phyloP scores from a whole-genome alignment of 225 moss, liverwort and hornwort genomes.

The Asterella californica region DNA sequence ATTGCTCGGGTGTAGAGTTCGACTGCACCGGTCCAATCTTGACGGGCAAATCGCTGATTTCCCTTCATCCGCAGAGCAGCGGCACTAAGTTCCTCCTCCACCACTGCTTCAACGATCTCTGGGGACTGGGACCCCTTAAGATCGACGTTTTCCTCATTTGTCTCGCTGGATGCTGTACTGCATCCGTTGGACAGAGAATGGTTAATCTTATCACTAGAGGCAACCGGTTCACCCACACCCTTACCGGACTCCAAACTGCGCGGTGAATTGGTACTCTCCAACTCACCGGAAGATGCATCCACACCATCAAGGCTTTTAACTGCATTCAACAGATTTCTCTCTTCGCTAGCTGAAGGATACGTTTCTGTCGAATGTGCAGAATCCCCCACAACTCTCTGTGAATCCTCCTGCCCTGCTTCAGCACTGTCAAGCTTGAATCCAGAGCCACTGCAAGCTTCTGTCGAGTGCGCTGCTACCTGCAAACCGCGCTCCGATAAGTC shows the following conservation, averaged over 20 bases:
- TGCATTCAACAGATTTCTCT: background rate
- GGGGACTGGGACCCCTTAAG: background rate
- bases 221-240: too few species aligned
- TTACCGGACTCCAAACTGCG: background rate
- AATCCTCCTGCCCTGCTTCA: background rate
- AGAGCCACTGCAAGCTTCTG: background rate
- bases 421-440: background rate
- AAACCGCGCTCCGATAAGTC: background rate
- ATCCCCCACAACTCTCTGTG: background rate
- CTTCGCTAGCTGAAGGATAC: background rate
- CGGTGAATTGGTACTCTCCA: background rate
- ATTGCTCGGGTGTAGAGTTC: constrained; percentile 72
- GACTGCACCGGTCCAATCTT: constrained; percentile 57
- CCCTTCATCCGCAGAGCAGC: constrained; percentile 65
- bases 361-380: background rate
- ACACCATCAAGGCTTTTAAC: background rate
- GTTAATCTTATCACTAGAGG: too few species aligned
- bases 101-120: constrained; percentile 4
- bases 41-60: constrained; percentile 65
- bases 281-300: background rate
- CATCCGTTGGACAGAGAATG: background rate
- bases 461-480: background rate
- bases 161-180: background rate
- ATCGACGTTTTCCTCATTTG: background rate
- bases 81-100: constrained; percentile 42